Conservation (phyloP, 495 filamentous ascomycete species). For the Staphylotrichum tortipilum region DNA sequence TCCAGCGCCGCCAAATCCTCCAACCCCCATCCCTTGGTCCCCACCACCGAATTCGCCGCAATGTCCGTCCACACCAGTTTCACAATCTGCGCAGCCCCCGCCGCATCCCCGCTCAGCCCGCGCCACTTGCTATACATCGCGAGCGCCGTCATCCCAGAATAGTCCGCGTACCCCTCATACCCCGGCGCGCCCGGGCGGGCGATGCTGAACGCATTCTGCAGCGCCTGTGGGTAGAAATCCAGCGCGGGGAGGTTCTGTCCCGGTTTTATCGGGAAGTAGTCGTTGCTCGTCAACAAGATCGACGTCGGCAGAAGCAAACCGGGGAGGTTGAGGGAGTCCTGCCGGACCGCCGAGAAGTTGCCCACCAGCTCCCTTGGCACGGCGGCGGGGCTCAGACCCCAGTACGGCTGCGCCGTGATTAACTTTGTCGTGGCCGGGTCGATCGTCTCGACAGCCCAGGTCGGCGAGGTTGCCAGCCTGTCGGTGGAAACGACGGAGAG, state of each 20-base stretch:
- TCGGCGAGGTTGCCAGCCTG: background rate
- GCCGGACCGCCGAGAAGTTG: background rate
- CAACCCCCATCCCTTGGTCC: conserved; percentile 1
- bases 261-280: background rate
- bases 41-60: background rate
- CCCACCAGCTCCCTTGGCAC: background rate
- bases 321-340: background rate
- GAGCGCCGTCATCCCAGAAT: background rate
- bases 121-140: background rate
- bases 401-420: conserved; percentile 1
- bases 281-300: background rate
- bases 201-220: background rate
- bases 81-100: background rate
- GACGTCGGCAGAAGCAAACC: background rate
- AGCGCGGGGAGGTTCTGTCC: conserved; percentile 2
- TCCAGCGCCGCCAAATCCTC: background rate
- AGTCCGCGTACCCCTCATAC: background rate
- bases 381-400: background rate
- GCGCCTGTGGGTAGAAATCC: background rate
- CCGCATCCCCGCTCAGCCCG: background rate
- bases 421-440: background rate
- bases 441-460: conserved; percentile 8
- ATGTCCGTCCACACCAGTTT: background rate
- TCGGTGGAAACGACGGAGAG: background rate
- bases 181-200: background rate